Conservation (phyloP, 805 yeast species). For the Hemisphaericaspora nanyangensis region DNA sequence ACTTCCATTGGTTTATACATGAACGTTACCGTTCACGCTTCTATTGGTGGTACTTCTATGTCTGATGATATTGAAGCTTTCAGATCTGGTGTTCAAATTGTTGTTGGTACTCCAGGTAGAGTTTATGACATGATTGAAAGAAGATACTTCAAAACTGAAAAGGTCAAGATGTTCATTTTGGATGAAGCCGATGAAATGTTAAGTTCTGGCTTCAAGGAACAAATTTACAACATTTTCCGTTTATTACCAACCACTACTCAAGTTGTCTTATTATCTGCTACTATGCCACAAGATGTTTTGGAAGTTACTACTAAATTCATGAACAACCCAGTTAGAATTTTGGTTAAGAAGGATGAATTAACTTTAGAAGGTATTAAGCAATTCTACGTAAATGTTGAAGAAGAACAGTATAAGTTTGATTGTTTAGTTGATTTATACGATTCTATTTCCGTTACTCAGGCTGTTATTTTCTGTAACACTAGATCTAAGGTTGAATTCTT, state of each 20-base stretch:
- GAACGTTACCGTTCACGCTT: slow-evolving; percentile 90
- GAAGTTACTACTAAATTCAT: slow-evolving; percentile 89
- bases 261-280: slow-evolving; percentile 92
- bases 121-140: slow-evolving; percentile 94
- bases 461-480: slow-evolving; percentile 97
- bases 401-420: slow-evolving; percentile 93
- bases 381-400: slow-evolving; percentile 83
- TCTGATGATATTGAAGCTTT: slow-evolving; percentile 85
- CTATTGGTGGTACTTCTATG: slow-evolving; percentile 94
- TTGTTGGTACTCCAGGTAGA: slow-evolving; percentile 98
- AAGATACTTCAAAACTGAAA: slow-evolving; percentile 74
- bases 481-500: slow-evolving; percentile 91
- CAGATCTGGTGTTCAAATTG: slow-evolving; percentile 83
- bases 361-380: slow-evolving; percentile 95
- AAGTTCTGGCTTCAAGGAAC: slow-evolving; percentile 90
- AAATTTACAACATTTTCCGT: slow-evolving; percentile 89
- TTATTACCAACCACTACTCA: slow-evolving; percentile 86
- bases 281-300: slow-evolving; percentile 89
- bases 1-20: slow-evolving; percentile 85
- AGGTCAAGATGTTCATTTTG: slow-evolving; percentile 88
- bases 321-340: slow-evolving; percentile 90
- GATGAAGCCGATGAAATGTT: slow-evolving; percentile 99
- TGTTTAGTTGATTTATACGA: slow-evolving; percentile 93
- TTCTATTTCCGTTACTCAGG: slow-evolving; percentile 92
- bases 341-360: slow-evolving; percentile 93